Evolutionary conservation across 1,284 basidiomycete species (phyloP), one percentile per base, ranked within the genome.

Genomic region (Chalciporus sp.): DNA sequence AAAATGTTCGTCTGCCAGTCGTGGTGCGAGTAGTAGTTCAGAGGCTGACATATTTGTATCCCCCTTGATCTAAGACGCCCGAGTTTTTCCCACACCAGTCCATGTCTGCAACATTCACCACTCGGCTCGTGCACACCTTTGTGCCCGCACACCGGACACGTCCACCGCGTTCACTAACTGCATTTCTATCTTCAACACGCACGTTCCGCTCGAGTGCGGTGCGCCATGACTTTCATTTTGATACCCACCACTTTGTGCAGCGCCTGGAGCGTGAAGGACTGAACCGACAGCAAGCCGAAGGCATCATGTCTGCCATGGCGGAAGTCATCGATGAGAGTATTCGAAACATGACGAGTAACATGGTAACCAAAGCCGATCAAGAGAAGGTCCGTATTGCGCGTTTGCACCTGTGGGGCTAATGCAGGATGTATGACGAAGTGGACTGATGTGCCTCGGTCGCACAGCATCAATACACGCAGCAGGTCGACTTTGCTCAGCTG

Each of bases 401-500:
- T 29, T 12, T n/a, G 41, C 23, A 2, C 23, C 23, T 26, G 14
- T 20, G n/a, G n/a, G n/a, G n/a, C 35, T 37, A n/a, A n/a, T n/a
- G n/a, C 8, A 17, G 6, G 29, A 31, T 31, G 29, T 31, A 4
- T 14, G 12, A n/a, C 8, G 35, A 17, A 5, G 35, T 37, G 35
- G 31, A 42, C 31, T 69, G 58, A 67, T 51, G 39, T 19, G 42
- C 17, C 11, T 33, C 31, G 46, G 19, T 39, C 6, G 17, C 26
- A 39, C 58, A 94, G 93, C 88, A 93, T 71, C 91, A 93, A 63
- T 96, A 96, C 70, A 95, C 92, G 23, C 94, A 95, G 69, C 92
- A 97, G 78, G 95, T 99, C 57, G 96, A 98, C 74, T 98, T 99
- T 72, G 92, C 95, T 6, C 90, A 95, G 68, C 86, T 97, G 61